phyloP scores from a whole-genome alignment of 1,284 basidiomycete species.

The Malassezia japonica region DNA sequence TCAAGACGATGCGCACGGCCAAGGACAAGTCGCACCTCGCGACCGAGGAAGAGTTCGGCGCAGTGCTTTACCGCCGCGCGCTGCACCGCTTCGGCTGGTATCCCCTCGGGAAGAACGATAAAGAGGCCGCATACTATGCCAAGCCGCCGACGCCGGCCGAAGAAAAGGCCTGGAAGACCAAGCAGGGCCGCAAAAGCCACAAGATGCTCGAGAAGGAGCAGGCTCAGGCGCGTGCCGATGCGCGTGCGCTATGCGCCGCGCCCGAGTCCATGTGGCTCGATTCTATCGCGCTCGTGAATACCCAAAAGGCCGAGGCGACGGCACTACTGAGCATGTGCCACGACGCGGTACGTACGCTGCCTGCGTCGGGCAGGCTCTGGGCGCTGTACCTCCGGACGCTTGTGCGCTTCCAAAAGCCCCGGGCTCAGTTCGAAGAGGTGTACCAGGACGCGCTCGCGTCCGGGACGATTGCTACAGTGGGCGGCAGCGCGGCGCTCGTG shows the following conservation, averaged over 20 bases:
- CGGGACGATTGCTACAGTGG: conserved; percentile 18
- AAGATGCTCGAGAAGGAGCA: conserved; percentile 15
- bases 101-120: neutral
- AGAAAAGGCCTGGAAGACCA: conserved; percentile 7
- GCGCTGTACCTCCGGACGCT: conserved; percentile 27
- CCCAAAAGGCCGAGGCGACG: conserved; percentile 18
- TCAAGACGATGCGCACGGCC: conserved; percentile 14
- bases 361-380: conserved; percentile 23
- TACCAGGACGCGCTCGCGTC: conserved; percentile 21
- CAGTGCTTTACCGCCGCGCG: conserved; percentile 12
- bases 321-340: conserved; percentile 22
- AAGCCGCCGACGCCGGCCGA: conserved; percentile 11
- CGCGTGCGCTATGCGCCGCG: conserved; percentile 12
- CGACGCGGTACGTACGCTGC: conserved; percentile 24
- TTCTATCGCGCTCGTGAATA: conserved; percentile 18
- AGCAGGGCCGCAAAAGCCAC: conserved; percentile 5
- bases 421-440: conserved; percentile 26
- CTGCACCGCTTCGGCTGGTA: conserved; percentile 8
- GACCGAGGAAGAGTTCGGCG: conserved; percentile 10
- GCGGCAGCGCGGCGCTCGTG: conserved; percentile 17
- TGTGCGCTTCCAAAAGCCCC: conserved; percentile 23
- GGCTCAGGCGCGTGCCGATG: conserved; percentile 19
- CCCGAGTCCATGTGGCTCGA: conserved; percentile 37
- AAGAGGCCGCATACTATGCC: conserved; percentile 18
- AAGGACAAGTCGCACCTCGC: conserved; percentile 21